phyloP scores from a whole-genome alignment of 176 grass and related monocot genomes.

The bread wheat (Triticum aestivum) region DNA sequence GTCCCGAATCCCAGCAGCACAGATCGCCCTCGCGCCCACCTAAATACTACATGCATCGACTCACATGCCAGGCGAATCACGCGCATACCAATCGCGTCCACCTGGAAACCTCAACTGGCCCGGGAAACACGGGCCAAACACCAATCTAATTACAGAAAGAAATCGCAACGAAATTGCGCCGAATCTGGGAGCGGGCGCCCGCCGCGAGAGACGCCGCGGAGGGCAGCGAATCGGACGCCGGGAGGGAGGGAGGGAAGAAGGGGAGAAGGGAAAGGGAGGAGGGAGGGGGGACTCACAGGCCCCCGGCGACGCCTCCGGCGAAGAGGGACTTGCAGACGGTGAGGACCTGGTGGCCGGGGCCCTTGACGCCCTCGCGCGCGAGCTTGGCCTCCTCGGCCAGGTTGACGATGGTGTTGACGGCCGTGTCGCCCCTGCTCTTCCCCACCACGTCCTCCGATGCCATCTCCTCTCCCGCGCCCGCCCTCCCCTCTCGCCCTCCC shows the following conservation, averaged over 20 bases:
- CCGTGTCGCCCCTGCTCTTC: constrained; percentile 90
- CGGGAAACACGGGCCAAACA: not conserved
- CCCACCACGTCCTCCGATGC: constrained; percentile 98
- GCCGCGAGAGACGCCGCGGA: not conserved
- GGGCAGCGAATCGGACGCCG: not conserved
- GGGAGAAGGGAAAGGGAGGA: not conserved
- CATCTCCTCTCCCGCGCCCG: constrained; percentile 31
- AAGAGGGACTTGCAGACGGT: constrained; percentile 88
- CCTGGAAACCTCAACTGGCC: not conserved
- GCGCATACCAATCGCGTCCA: not conserved
- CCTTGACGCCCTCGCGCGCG: constrained; percentile 90
- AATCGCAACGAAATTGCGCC: not conserved
- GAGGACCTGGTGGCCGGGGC: constrained; percentile 67
- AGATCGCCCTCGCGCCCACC: constrained; percentile 4
- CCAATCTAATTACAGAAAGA: not conserved
- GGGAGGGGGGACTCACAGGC: constrained; percentile 57
- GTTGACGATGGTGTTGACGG: constrained; percentile 92
- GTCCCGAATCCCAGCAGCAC: not conserved
- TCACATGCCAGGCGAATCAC: not conserved
- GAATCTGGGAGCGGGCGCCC: not conserved
- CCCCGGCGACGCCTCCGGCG: constrained; percentile 89
- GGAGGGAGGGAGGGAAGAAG: not conserved
- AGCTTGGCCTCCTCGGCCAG: constrained; percentile 98
- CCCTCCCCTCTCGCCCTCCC: not conserved
- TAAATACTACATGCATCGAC: not conserved